Evolutionary conservation across 208 protist species (phyloP).

Genomic region (Leishmania aethiopica): DNA sequence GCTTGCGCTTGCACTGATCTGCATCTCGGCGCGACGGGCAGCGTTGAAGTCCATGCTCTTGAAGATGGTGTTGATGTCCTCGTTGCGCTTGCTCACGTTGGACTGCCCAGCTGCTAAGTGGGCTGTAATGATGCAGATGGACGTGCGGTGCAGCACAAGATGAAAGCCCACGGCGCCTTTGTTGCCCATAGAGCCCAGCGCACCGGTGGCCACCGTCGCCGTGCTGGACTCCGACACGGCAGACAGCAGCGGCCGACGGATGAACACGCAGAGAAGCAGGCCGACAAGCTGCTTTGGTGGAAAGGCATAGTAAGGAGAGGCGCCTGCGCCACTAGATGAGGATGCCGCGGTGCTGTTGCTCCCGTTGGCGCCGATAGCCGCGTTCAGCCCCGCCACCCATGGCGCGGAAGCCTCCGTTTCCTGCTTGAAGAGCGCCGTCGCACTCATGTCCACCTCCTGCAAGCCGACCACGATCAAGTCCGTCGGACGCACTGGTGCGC

Average conservation of each 20-base stretch:
- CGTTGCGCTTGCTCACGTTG: constrained; percentile 87
- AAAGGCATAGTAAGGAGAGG: constrained; percentile 70
- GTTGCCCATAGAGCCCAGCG: constrained; percentile 90
- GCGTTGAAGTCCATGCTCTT: constrained; percentile 88
- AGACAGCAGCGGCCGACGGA: constrained; percentile 67
- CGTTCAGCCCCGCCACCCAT: constrained; percentile 66
- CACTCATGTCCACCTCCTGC: constrained; percentile 94
- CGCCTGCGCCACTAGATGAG: neutral
- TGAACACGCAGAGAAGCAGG: constrained; percentile 78
- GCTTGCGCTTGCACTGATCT: constrained; percentile 28
- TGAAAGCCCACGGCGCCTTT: constrained; percentile 91
- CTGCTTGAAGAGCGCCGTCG: constrained; percentile 82
- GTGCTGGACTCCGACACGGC: constrained; percentile 59
- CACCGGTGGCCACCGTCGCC: constrained; percentile 78
- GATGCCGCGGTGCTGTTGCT: constrained; percentile 14
- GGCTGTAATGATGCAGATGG: constrained; percentile 88
- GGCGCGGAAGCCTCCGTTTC: constrained; percentile 81
- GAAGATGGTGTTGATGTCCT: constrained; percentile 91
- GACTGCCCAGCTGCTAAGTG: constrained; percentile 94
- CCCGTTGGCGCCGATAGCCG: constrained; percentile 57
- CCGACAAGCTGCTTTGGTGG: constrained; percentile 87
- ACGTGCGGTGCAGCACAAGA: constrained; percentile 75
- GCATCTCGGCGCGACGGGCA: constrained; percentile 42
- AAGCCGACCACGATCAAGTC: constrained; percentile 86
- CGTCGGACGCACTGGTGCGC: constrained; percentile 24